Evolutionary conservation across 208 protist genomes (phyloP), one percentile per base, ranked within the genome.

Genomic region (Acanthamoeba lenticulata): DNA sequence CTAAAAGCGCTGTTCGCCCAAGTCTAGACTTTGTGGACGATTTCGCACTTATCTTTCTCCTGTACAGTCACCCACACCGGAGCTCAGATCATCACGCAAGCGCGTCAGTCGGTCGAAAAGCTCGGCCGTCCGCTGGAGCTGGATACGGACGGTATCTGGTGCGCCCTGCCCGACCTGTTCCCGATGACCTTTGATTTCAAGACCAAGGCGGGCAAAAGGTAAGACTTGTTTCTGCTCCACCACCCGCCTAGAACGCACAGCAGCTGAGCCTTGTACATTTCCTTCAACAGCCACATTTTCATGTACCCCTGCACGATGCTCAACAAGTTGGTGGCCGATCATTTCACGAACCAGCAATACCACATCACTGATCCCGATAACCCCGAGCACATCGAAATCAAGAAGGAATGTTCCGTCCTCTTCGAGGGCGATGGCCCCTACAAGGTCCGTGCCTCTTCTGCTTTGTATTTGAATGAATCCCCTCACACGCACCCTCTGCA

Each of bases 101-200:
- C 99, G 0, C 95, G 99, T 38, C 94, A 98, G 36, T 96, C 99
- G 19, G 98, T 99, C 9, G 98, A 99, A 94, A 97, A 98, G 55
- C 98, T 99, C 94, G 99, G 99, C 32, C 96, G 98, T 24, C 98
- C 99, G 24, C 98, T 99, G 0, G 99, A 99, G 96, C 98, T 99
- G 0, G 99, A 99, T 96, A 99, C 99, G 21, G 99, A 99, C 97
- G 99, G 99, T 94, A 99, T 99, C 95, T 99, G 99, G 99, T 99
- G 99, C 97, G 98, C 98, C 42, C 96, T 99, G 32, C 99, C 99
- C 0, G 94, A 94, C 5, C 34, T 97, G 97, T 24, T 99, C 99
- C 99, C 99, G 19, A 98, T 99, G 77, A 98, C 99, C 94, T 99
- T 99, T 95, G 98, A 96, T 2, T 98, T 99, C 79, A 96, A 97